Evolutionary conservation across 2,329 filamentous ascomycete genomes (phyloP).

Genomic region (Ciborinia camelliae): DNA sequence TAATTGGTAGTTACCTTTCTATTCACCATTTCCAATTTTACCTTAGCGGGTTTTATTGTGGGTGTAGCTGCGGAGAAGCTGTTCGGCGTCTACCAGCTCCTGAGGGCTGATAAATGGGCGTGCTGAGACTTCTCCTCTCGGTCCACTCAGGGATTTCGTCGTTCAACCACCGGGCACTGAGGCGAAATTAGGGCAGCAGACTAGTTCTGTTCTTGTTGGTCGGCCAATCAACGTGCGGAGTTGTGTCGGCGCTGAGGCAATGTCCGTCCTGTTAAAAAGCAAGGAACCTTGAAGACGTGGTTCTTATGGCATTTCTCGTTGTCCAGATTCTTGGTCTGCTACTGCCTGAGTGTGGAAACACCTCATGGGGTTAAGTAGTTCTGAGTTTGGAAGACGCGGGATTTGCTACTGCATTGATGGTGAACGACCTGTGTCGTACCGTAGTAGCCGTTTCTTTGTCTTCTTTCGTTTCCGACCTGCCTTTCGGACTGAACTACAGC

Average conservation of each 20-base stretch:
- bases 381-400: slow-evolving; percentile 1
- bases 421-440: slow-evolving; percentile 8
- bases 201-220: slow-evolving; percentile 8
- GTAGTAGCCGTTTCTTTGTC: slow-evolving; percentile 12
- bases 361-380: slow-evolving; percentile 8
- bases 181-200: slow-evolving; percentile 16
- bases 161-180: slow-evolving; percentile 13
- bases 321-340: slow-evolving; percentile 2
- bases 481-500: slow-evolving; percentile 3
- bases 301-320: slow-evolving; percentile 12
- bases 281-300: slow-evolving; percentile 9
- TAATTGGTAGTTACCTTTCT: slow-evolving; percentile 14
- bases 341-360: slow-evolving; percentile 10
- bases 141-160: slow-evolving; percentile 6
- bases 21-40: slow-evolving; percentile 1
- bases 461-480: slow-evolving; percentile 10
- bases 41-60: not conserved
- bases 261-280: slow-evolving; percentile 13
- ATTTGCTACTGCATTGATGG: slow-evolving; percentile 14
- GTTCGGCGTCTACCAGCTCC: slow-evolving; percentile 13
- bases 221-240: slow-evolving; percentile 9
- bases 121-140: slow-evolving; percentile 9
- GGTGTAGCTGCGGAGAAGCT: slow-evolving; percentile 6
- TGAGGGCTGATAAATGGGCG: slow-evolving; percentile 5
- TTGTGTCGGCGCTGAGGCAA: slow-evolving; percentile 15